Base-by-base conservation (phyloP, 2,329 filamentous ascomycete species). In the Xylariaceae sp. region DNA sequence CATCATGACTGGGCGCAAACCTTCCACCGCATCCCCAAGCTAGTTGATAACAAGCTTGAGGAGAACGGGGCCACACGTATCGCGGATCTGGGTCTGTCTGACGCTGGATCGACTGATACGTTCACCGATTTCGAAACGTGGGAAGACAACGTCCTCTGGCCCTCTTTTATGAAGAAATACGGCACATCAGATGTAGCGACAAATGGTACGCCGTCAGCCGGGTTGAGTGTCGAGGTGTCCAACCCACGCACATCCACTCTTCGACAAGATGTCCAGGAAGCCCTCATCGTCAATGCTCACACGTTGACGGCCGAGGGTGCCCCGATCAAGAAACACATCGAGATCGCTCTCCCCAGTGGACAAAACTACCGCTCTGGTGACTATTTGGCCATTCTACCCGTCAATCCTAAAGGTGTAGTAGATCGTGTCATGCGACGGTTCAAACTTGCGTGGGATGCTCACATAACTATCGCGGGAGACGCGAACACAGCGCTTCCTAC, bases 341-440 rank as follows among this genome's bases (percentile, higher is more conserved):
- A 83, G 56, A 82, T 91, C 33, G 79, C 82, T 54, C 75, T 93
- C 1, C 88, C 89, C 0, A 79, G 75, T 0, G 81, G 79, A 46
- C 76, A 83, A 74, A 78, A 76, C 0, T 93, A 92, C 69, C 77
- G 80, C 38, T 80, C 86, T 2, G 89, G 89, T 13, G 89, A 93
- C 64, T 93, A 94, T 65, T 77, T 93, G 0, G 86, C 87, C 0
- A 75, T 91, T 2, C 73, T 91, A 1, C 89, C 89, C 0, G 70
- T 89, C 31, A 93, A 93, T 65, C 82, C 83, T 1, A 75, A 76
- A 42, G 70, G 77, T 31, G 82, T 75, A 10, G 80, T 92, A 2
- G 75, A 77, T 5, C 77, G 87, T 9, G 86, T 81, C 0, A 81
- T 90, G 70, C 74, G 78, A 16, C 75, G 78, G 17, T 92, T 91